phyloP scores from a whole-genome alignment of 2,329 filamentous ascomycete species.

The Aspergillus luchuensis region DNA sequence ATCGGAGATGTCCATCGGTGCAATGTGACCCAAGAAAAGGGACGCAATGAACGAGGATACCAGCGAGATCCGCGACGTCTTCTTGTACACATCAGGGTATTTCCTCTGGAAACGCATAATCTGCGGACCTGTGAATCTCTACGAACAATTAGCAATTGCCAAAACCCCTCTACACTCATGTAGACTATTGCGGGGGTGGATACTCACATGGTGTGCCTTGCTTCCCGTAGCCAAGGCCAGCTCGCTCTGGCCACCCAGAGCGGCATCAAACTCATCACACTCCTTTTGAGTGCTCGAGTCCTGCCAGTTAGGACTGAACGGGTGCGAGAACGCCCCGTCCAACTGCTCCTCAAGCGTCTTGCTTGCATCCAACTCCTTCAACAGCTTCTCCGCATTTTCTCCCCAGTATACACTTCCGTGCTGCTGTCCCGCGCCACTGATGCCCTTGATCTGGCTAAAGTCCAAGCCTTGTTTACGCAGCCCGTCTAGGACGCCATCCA shows the following conservation, averaged over 20 bases:
- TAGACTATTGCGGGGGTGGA: conserved; percentile 5
- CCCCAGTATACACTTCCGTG: conserved; percentile 97
- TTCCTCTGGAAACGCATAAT: conserved; percentile 84
- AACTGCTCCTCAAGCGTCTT: conserved; percentile 73
- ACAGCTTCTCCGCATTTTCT: conserved; percentile 63
- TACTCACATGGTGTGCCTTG: conserved; percentile 83
- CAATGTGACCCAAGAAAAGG: conserved; percentile 79
- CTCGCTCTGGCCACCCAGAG: conserved; percentile 65
- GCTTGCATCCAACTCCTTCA: conserved; percentile 62
- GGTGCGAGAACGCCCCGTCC: conserved; percentile 72
- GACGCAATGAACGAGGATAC: conserved; percentile 96
- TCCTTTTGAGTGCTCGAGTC: conserved; percentile 92
- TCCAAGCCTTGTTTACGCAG: conserved; percentile 71
- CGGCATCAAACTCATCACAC: conserved; percentile 82
- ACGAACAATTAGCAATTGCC: conserved; percentile 2
- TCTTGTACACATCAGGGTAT: conserved; percentile 76
- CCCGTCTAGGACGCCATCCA: conserved; percentile 79
- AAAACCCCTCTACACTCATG: conserved; percentile 1
- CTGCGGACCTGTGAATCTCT: conserved; percentile 97
- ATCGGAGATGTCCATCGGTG: conserved; percentile 90
- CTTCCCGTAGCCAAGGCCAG: conserved; percentile 84
- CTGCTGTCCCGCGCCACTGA: conserved; percentile 94
- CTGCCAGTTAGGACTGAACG: conserved; percentile 95
- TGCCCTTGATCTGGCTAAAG: conserved; percentile 72
- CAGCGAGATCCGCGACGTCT: conserved; percentile 82